These are phyloP conservation scores for Alternaria sp. DNA, from an alignment of 2,329 filamentous ascomycete species.

Conservation along the genomic window DNA sequence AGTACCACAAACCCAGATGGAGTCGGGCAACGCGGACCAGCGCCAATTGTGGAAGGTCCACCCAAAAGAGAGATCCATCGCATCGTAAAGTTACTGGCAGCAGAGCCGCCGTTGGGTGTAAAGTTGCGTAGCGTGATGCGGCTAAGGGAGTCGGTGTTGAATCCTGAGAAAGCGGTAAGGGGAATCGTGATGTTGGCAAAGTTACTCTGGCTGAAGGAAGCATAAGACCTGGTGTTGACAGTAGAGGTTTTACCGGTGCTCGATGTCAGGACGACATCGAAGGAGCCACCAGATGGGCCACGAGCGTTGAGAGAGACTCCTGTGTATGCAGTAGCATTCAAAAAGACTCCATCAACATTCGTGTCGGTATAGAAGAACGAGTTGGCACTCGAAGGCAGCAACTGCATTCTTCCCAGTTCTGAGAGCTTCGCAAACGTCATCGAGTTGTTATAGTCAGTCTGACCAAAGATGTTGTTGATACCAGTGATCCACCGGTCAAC, in stretches of 20 bases:
- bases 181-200: slow-evolving; percentile 18
- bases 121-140: slow-evolving; percentile 18
- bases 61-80: slow-evolving; percentile 15
- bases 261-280: slow-evolving; percentile 12
- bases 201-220: slow-evolving; percentile 7
- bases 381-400: slow-evolving; percentile 7
- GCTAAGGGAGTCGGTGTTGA: slow-evolving; percentile 4
- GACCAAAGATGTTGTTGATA: slow-evolving; percentile 20
- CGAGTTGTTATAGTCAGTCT: slow-evolving; percentile 16
- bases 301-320: slow-evolving; percentile 16
- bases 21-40: slow-evolving; percentile 5
- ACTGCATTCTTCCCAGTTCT: slow-evolving; percentile 13
- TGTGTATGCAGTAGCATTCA: slow-evolving; percentile 15
- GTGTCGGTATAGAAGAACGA: slow-evolving; percentile 17
- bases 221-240: slow-evolving; percentile 13
- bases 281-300: slow-evolving; percentile 12
- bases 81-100: slow-evolving; percentile 12
- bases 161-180: slow-evolving; percentile 12
- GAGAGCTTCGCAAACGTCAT: slow-evolving; percentile 19
- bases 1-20: slow-evolving; percentile 13
- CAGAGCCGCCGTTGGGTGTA: slow-evolving; percentile 9
- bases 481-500: slow-evolving; percentile 18
- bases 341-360: slow-evolving; percentile 3
- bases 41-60: neutral
- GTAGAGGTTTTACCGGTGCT: slow-evolving; percentile 4